phyloP scores from a whole-genome alignment of 768 basidiomycete species.

The Phylloporus sp. region DNA sequence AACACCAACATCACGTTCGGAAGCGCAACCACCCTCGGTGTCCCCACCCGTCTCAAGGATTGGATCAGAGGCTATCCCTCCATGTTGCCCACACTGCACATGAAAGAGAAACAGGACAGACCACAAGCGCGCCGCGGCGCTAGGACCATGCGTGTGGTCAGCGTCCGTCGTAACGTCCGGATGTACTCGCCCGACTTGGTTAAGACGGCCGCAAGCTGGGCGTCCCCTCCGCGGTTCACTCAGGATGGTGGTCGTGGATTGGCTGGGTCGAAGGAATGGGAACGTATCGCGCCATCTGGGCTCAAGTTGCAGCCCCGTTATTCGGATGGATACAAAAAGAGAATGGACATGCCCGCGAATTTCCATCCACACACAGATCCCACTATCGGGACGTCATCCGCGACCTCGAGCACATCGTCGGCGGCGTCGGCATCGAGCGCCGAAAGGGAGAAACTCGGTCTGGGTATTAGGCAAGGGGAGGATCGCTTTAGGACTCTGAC shows the following conservation, averaged over 20 bases:
- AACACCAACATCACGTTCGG: constrained; percentile 36
- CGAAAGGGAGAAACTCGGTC: constrained; percentile 28
- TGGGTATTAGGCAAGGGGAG: constrained; percentile 43
- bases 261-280: constrained; percentile 69
- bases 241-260: constrained; percentile 34
- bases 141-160: constrained; percentile 69
- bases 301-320: constrained; percentile 63
- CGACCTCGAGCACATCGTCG: constrained; percentile 40
- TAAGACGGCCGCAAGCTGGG: constrained; percentile 53
- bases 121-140: constrained; percentile 72
- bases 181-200: constrained; percentile 88
- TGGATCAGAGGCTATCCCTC: constrained; percentile 89
- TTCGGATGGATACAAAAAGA: constrained; percentile 69
- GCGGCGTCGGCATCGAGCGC: constrained; percentile 32
- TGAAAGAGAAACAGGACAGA: constrained; percentile 42
- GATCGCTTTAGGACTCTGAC: constrained; percentile 77
- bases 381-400: constrained; percentile 32
- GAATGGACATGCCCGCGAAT: constrained; percentile 61
- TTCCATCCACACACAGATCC: constrained; percentile 48
- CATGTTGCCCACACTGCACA: constrained; percentile 61
- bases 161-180: constrained; percentile 74
- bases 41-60: constrained; percentile 82
- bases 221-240: constrained; percentile 28
- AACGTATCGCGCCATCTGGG: constrained; percentile 58
- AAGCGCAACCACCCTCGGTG: constrained; percentile 55